Evolutionary conservation across 2,329 filamentous ascomycete species (phyloP), one percentile per base, ranked within the genome.

Genomic region (Emergomyces orientalis): DNA sequence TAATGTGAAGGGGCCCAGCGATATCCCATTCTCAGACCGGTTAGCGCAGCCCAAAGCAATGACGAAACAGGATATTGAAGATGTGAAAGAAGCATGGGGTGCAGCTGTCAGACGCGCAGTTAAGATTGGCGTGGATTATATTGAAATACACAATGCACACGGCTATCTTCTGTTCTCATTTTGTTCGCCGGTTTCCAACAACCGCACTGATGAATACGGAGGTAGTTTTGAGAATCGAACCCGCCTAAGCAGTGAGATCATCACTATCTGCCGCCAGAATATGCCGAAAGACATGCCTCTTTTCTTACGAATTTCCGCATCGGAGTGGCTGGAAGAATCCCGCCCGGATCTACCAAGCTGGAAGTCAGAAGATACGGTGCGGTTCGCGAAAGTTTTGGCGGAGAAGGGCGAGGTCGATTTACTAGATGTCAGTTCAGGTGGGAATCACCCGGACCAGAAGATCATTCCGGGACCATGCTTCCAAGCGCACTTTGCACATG

Each of bases 81-180:
- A 78, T 2, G 76, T 90, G 55, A 87, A 91, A 69, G 72, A 76
- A 49, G 81, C 81, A 11, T 94, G 84, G 76, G 84, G 79, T 4
- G 81, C 81, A 1, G 79, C 84, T 0, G 80, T 84, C 0, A 78
- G 80, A 67, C 78, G 86, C 45, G 82, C 90, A 0, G 74, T 92
- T 4, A 78, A 84, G 65, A 87, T 86, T 1, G 91, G 90, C 0
- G 84, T 90, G 58, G 90, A 96, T 71, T 83, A 86, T 8, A 86
- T 95, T 63, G 90, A 95, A 73, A 84, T 95, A 59, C 90, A 94
- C 76, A 84, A 82, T 67, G 90, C 89, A 0, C 90, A 94, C 69
- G 89, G 90, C 0, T 94, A 92, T 71, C 81, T 94, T 0, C 76
- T 93, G 0, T 84, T 86, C 68, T 76, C 79, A 1, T 94, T 93